These are phyloP conservation scores for Hygrophoropsis aurantiaca DNA, from an alignment of 768 basidiomycete species.

Conservation along the genomic window DNA sequence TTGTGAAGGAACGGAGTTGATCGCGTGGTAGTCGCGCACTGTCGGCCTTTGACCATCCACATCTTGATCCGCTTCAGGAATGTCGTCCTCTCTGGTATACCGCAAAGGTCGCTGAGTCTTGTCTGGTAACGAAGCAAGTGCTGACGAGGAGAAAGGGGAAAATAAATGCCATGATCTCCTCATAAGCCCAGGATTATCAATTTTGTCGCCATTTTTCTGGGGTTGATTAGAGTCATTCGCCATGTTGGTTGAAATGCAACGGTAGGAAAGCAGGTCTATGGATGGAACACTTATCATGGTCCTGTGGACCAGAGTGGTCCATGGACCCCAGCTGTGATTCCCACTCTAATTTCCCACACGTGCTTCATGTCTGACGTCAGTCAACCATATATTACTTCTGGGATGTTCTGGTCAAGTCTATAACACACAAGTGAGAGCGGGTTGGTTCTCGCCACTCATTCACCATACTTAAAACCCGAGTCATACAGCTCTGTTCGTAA, in stretches of 20 bases:
- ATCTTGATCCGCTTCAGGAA: slow-evolving; percentile 59
- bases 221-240: background rate
- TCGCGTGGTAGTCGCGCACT: slow-evolving; percentile 74
- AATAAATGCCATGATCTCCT: slow-evolving; percentile 65
- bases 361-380: slow-evolving; percentile 25
- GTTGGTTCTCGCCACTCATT: background rate
- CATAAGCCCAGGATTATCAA: slow-evolving; percentile 34
- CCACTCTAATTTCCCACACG: slow-evolving; percentile 8
- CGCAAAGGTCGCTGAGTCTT: slow-evolving; percentile 35
- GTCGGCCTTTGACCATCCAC: slow-evolving; percentile 54
- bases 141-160: slow-evolving; percentile 69
- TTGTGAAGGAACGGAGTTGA: slow-evolving; percentile 59
- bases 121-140: slow-evolving; percentile 50
- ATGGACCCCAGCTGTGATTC: too few relatives aligned
- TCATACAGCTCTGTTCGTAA: background rate
- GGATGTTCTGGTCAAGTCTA: slow-evolving; percentile 29
- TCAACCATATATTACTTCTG: slow-evolving; percentile 32
- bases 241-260: slow-evolving; percentile 6
- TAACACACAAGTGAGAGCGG: background rate
- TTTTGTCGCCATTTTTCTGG: slow-evolving; percentile 12
- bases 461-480: slow-evolving; percentile 2
- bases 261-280: too few relatives aligned
- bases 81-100: slow-evolving; percentile 72
- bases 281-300: too few relatives aligned
- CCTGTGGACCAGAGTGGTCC: too few relatives aligned